Evolutionary conservation across 257 asterid species (phyloP).

Genomic region (Solanum gracilifrons): DNA sequence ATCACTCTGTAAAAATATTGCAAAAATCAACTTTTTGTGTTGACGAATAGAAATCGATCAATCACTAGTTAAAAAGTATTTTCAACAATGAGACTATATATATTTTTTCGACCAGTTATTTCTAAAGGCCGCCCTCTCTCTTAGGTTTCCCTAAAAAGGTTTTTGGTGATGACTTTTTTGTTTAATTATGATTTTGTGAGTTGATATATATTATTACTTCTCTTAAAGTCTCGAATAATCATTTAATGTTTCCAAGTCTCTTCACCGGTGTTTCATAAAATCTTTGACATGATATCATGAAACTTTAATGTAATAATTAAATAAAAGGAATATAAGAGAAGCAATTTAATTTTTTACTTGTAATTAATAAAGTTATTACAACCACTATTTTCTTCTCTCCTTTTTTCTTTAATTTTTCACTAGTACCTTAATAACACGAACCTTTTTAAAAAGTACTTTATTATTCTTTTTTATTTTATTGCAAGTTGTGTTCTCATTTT

Average conservation of each 20-base stretch:
- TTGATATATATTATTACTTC: neutral
- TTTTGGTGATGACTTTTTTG: neutral
- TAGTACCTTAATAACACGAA: neutral
- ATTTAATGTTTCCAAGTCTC: neutral
- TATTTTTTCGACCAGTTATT: neutral
- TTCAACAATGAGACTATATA: neutral
- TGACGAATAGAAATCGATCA: neutral
- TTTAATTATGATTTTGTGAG: neutral
- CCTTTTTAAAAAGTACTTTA: neutral
- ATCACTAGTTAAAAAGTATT: neutral
- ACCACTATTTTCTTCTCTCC: neutral
- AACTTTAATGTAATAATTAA: neutral
- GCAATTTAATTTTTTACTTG: neutral
- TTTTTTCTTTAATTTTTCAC: neutral
- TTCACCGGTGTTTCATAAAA: neutral
- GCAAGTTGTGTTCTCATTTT: neutral
- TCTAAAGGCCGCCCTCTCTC: neutral
- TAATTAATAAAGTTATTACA: neutral
- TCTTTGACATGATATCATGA: neutral
- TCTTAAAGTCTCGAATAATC: neutral
- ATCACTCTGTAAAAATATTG: neutral
- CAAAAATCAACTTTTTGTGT: neutral
- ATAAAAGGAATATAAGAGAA: neutral
- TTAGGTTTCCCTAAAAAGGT: neutral
- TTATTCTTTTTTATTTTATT: neutral